Evolutionary conservation across 176 grass and related monocot genomes (phyloP), one percentile per base, ranked within the genome.

Genomic region (Paspalum notatum): DNA sequence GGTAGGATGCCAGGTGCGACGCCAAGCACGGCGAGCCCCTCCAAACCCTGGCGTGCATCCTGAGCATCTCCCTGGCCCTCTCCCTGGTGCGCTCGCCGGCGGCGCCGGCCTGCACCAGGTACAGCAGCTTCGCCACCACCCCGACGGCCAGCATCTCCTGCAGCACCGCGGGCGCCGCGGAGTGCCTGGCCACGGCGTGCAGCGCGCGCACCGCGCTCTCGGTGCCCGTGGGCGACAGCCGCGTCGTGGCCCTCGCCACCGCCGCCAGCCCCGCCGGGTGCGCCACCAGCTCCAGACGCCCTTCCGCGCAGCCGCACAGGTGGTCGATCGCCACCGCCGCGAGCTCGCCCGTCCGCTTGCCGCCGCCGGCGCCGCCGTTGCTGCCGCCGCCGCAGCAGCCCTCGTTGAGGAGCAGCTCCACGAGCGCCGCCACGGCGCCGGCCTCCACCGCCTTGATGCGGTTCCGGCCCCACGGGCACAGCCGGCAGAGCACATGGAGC

Each of bases 91-190:
- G 84, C 8, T 66, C 72, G 24, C 87, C 84, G 45, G 81, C 65
- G 27, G 84, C 77, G 46, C 92, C 82, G 73, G 85, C 70, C 84
- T 96, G 93, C 73, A 99, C 81, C 58, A 99, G 50, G 82, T 83
- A 78, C 8, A 91, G 85, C 57, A 99, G 75, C 91, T 78, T 90
- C 0, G 41, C 63, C 13, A 99, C 93, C 8, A 86, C 88, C 4
- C 97, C 97, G 16, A 93, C 86, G 13, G 85, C 79, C 14, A 91
- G 69, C 97, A 99, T 95, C 84, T 99, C 97, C 57, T 96, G 87
- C 80, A 91, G 75, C 50, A 99, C 91, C 2, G 77, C 72, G 6
- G 79, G 76, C 0, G 89, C 86, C 14, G 93, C 88, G 0, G 87
- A 82, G 76, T 84, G 81, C 87, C 72, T 85, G 14, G 91, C 88